A percentile compares a stretch with the other conserved stretches of the same genome.
Conservation (phyloP, 305 asterid genomes). For the Andrographis paniculata region DNA sequence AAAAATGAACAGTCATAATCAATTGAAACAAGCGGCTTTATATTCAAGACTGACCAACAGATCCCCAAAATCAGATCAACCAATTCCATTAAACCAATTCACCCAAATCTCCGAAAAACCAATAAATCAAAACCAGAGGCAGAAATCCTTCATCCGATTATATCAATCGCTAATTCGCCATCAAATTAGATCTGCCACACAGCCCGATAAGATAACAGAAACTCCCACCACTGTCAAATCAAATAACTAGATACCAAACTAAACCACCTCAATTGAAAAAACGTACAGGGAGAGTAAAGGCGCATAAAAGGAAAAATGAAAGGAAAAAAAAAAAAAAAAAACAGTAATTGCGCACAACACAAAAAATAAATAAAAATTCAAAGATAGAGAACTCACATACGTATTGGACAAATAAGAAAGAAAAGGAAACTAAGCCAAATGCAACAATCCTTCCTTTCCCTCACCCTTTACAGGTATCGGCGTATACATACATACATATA, state of each 20-base stretch:
- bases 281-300: not conserved
- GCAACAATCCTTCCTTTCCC: conserved; percentile 31
- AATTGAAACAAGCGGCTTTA: conserved; percentile 29
- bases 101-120: conserved; percentile 17
- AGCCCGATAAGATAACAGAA: conserved; percentile 11
- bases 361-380: conserved; percentile 17
- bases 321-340: conserved; percentile 1
- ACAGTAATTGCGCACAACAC: too few species aligned
- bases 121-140: conserved; percentile 23
- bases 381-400: conserved; percentile 42
- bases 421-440: conserved; percentile 29
- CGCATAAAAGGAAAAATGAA: not conserved
- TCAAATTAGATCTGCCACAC: conserved; percentile 40
- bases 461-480: conserved; percentile 26
- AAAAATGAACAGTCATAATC: conserved; percentile 35
- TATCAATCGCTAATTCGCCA: conserved; percentile 15
- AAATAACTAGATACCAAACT: conserved; percentile 10
- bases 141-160: conserved; percentile 39
- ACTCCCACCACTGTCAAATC: conserved; percentile 14
- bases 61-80: conserved; percentile 67
- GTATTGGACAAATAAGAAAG: conserved; percentile 42
- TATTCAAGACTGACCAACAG: conserved; percentile 20
- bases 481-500: conserved; percentile 18
- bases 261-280: conserved; percentile 9
- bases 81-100: conserved; percentile 21